Evolutionary conservation across 2,329 filamentous ascomycete species (phyloP), one percentile per base, ranked within the genome.

Genomic region (Talaromyces sp.): DNA sequence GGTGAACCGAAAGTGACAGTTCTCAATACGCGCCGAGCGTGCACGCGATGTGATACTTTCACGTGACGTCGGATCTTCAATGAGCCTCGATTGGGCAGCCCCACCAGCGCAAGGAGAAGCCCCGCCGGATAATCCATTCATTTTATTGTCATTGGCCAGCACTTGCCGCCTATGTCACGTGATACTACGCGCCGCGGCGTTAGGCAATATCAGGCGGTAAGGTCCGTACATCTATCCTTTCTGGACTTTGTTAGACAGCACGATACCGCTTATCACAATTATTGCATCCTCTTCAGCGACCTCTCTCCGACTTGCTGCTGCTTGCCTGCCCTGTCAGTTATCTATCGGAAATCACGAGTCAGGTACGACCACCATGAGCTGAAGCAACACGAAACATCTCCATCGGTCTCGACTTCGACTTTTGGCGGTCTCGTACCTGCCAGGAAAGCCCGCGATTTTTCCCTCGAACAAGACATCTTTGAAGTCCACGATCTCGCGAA

Each of bases 181-280:
- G 59, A 61, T 1, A 1, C 8, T 3, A 35, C 43, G 31, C n/a
- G 37, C 35, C 35, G 35, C 33, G 47, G 60, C 60, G 22, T 31
- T 43, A 62, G 49, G 61, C 61, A 62, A 56, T 41, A 56, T 56
- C 49, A 47, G 61, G 61, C 61, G 61, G 61, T 62, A 56, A 62
- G 37, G 49, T 31, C 19, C 11, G 45, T 52, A 61, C 39, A 37
- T 39, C 52, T 37, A 31, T 31, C 27, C 33, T 56, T 56, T 37
- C 17, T 37, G 52, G 52, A 54, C 3, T 8, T 2, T 7, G 47
- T 56, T 25, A 2, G 33, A 56, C 13, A 6, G 56, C 22, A 41
- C 41, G 25, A 59, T 19, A 37, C 5, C 31, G 25, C 22, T 39
- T 13, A 50, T 35, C 31, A 54, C 17, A 56, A 22, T 56, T 56